Evolutionary conservation across 1,284 basidiomycete genomes (phyloP).

Genomic region (Tremellales sp.): DNA sequence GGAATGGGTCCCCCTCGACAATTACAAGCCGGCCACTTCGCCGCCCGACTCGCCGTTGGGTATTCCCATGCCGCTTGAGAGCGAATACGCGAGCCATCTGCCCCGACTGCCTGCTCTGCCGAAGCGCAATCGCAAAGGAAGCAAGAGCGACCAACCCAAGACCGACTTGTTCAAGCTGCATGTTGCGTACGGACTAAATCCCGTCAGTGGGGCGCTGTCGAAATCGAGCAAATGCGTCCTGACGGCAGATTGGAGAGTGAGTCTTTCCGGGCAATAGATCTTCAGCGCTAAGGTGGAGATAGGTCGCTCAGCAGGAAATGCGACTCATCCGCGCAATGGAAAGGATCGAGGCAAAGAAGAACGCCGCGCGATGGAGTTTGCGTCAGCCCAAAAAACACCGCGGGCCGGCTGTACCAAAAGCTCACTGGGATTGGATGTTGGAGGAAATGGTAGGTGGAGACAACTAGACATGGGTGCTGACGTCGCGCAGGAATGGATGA

Average conservation of each 20-base stretch:
- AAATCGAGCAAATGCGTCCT: slow-evolving; percentile 39
- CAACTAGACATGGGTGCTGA: background rate
- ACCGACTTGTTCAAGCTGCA: slow-evolving; percentile 36
- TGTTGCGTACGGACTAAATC: slow-evolving; percentile 34
- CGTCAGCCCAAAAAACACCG: slow-evolving; percentile 93
- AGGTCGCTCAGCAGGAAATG: slow-evolving; percentile 74
- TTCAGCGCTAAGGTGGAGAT: slow-evolving; percentile 4
- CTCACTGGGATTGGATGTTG: slow-evolving; percentile 92
- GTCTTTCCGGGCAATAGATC: background rate
- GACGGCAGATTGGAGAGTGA: slow-evolving; percentile 39
- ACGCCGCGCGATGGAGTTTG: slow-evolving; percentile 81
- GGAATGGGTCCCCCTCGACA: slow-evolving; percentile 40
- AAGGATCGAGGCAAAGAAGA: slow-evolving; percentile 78
- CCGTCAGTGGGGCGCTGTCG: slow-evolving; percentile 30
- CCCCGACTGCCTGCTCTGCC: slow-evolving; percentile 36
- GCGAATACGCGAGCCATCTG: slow-evolving; percentile 30
- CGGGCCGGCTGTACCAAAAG: slow-evolving; percentile 73
- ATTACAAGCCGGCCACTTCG: slow-evolving; percentile 28
- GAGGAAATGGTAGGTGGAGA: slow-evolving; percentile 94
- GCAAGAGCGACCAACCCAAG: slow-evolving; percentile 25
- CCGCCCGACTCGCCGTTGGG: slow-evolving; percentile 18
- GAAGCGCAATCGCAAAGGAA: slow-evolving; percentile 18
- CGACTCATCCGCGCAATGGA: slow-evolving; percentile 75
- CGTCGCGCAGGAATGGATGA: slow-evolving; percentile 81
- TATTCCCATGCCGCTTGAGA: slow-evolving; percentile 37